These are phyloP conservation scores for Pelargonium fulgidum DNA, from an alignment of 441 rosid species.

Conservation along the genomic window DNA sequence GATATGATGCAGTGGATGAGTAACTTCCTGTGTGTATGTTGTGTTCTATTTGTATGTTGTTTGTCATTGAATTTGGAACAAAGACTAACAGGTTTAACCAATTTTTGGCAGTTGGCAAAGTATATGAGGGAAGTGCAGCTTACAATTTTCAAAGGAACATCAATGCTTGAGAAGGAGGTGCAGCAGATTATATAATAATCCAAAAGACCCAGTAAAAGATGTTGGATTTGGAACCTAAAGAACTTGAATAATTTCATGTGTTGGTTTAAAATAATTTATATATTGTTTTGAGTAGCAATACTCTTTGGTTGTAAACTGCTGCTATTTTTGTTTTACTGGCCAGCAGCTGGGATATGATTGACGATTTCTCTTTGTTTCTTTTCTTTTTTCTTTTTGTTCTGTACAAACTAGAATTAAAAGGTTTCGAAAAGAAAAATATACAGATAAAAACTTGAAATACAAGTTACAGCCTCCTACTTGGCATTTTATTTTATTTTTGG, in stretches of 20 bases:
- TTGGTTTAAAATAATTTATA: neutral
- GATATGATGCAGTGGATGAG: no score
- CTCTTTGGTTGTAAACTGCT: constrained; percentile 4
- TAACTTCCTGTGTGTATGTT: neutral
- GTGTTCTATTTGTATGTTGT: neutral
- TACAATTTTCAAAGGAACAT: constrained; percentile 77
- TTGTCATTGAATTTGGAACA: neutral
- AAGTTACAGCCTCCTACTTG: no score
- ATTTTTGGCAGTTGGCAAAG: constrained; percentile 40
- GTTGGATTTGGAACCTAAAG: neutral
- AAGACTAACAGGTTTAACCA: constrained; percentile 3
- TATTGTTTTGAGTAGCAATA: neutral
- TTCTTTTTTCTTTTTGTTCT: neutral
- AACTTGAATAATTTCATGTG: neutral
- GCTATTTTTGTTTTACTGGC: constrained; percentile 6
- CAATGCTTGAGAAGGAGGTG: constrained; percentile 79
- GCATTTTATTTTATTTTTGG: no score
- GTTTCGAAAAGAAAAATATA: neutral
- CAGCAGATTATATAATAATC: constrained; percentile 25
- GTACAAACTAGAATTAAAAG: neutral
- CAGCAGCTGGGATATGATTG: constrained; percentile 5
- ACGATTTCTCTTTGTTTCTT: neutral
- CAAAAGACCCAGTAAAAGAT: neutral
- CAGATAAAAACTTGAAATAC: no score
- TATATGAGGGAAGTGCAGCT: constrained; percentile 67